phyloP scores from a whole-genome alignment of 805 yeast species.

The Metschnikowia arizonensis region DNA sequence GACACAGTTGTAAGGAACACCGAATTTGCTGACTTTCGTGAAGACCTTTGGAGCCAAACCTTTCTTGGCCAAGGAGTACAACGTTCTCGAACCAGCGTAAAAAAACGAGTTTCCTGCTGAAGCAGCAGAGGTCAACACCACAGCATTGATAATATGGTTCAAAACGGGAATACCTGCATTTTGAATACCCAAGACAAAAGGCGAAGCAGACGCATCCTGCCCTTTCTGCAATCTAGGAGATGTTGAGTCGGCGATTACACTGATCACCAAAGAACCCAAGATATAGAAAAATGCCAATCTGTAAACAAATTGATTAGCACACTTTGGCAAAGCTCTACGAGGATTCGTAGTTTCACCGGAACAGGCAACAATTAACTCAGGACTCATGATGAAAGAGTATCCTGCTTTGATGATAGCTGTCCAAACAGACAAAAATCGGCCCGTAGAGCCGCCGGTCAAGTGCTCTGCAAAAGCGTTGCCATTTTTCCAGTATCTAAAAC shows the following conservation, averaged over 20 bases:
- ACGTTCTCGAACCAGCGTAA: slow-evolving; percentile 19
- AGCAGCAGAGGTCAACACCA: slow-evolving; percentile 61
- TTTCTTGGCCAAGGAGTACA: slow-evolving; percentile 18
- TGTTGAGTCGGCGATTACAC: slow-evolving; percentile 33
- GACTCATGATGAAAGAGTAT: slow-evolving; percentile 31
- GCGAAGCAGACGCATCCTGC: slow-evolving; percentile 59
- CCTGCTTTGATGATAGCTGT: slow-evolving; percentile 27
- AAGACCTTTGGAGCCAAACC: slow-evolving; percentile 18
- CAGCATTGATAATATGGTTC: slow-evolving; percentile 76
- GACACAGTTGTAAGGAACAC: slow-evolving; percentile 40
- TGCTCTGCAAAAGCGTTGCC: slow-evolving; percentile 40
- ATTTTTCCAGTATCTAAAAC: slow-evolving; percentile 22
- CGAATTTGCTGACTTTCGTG: slow-evolving; percentile 34
- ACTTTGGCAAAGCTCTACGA: slow-evolving; percentile 57
- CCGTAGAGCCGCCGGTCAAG: slow-evolving; percentile 30
- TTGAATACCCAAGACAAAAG: slow-evolving; percentile 81
- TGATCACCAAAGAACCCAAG: slow-evolving; percentile 38
- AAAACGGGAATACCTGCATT: slow-evolving; percentile 58
- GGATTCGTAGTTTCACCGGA: slow-evolving; percentile 60
- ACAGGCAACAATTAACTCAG: slow-evolving; percentile 52
- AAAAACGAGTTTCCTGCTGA: slow-evolving; percentile 26
- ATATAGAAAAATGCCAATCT: slow-evolving; percentile 41
- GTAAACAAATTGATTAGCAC: slow-evolving; percentile 55
- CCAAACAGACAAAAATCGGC: slow-evolving; percentile 23
- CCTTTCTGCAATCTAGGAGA: slow-evolving; percentile 24